A percentile compares a stretch with the other conserved stretches of the same genome.
Conservation (phyloP, 179 eudicot genomes). For the Beta macrorhiza region DNA sequence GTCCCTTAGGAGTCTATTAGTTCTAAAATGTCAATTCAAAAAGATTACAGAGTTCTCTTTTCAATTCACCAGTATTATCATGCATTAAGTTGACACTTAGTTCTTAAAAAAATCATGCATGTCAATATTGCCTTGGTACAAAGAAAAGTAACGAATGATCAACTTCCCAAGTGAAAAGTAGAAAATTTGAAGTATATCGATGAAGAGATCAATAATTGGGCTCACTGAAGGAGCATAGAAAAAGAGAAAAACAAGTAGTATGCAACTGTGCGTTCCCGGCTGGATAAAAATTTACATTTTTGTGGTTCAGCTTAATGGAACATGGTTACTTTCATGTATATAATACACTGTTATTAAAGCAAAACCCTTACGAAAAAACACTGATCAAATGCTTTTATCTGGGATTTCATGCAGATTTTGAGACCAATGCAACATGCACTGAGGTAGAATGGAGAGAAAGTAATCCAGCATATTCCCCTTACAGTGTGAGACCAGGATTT, state of each 20-base stretch:
- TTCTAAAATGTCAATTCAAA: not conserved
- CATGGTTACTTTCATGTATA: not conserved
- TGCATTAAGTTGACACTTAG: not conserved
- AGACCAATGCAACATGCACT: conserved; percentile 16
- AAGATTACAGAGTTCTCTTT: not conserved
- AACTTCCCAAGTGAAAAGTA: not conserved
- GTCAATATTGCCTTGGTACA: not conserved
- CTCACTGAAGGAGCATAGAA: not conserved
- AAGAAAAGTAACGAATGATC: not conserved
- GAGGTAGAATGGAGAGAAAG: conserved; percentile 24
- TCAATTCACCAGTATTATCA: not conserved
- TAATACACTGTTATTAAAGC: not conserved
- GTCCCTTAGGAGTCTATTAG: no score
- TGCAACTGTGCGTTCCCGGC: not conserved
- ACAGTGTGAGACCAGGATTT: conserved; percentile 21
- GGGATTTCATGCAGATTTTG: conserved; percentile 34
- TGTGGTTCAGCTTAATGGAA: not conserved
- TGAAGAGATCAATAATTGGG: not conserved
- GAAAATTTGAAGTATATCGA: not conserved
- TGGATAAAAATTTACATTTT: not conserved
- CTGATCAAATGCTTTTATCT: conserved; percentile 1
- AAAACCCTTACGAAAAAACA: not conserved
- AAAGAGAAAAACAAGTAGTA: not conserved
- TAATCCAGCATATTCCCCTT: conserved; percentile 5
- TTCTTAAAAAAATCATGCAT: not conserved